A percentile compares a stretch with the other conserved stretches of the same genome.
phyloP scores from a whole-genome alignment of 2,329 filamentous ascomycete species.

The Mycosphaerelloides madeirae region DNA sequence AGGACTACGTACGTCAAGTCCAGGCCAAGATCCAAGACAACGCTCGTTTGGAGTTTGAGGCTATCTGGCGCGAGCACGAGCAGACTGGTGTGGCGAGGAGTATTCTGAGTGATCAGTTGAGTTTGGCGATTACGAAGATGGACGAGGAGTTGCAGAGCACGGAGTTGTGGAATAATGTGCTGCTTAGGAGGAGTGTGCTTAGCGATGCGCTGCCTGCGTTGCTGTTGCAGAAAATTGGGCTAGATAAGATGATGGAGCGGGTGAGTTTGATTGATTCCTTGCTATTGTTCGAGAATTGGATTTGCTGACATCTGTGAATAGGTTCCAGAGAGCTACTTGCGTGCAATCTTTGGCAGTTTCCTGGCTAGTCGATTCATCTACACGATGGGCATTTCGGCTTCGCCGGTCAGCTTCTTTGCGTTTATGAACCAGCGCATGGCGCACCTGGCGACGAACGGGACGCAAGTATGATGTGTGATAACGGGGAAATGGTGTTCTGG shows the following conservation, averaged over 20 bases:
- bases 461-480: background rate
- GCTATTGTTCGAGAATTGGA: background rate
- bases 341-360: conserved; percentile 93
- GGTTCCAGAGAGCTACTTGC: conserved; percentile 86
- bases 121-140: conserved; percentile 86
- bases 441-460: conserved; percentile 25
- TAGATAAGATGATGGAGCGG: conserved; percentile 78
- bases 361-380: conserved; percentile 95
- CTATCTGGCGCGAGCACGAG: conserved; percentile 93
- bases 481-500: conserved; percentile 1
- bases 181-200: conserved; percentile 72
- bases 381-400: conserved; percentile 84
- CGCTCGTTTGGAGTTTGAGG: conserved; percentile 90
- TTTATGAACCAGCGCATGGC: conserved; percentile 58
- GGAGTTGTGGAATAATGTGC: conserved; percentile 80
- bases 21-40: conserved; percentile 89
- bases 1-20: conserved; percentile 85
- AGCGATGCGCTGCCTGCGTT: conserved; percentile 80
- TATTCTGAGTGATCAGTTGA: conserved; percentile 86
- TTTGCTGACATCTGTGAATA: conserved; percentile 26
- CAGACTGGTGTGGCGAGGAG: conserved; percentile 73
- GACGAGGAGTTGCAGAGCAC: conserved; percentile 95
- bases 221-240: conserved; percentile 80
- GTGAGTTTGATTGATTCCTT: conserved; percentile 44
- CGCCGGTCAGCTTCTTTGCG: conserved; percentile 97